Evolutionary conservation across 1,139 yeast genomes (phyloP), one percentile per base, ranked within the genome.

Genomic region (Pichia inconspicua): DNA sequence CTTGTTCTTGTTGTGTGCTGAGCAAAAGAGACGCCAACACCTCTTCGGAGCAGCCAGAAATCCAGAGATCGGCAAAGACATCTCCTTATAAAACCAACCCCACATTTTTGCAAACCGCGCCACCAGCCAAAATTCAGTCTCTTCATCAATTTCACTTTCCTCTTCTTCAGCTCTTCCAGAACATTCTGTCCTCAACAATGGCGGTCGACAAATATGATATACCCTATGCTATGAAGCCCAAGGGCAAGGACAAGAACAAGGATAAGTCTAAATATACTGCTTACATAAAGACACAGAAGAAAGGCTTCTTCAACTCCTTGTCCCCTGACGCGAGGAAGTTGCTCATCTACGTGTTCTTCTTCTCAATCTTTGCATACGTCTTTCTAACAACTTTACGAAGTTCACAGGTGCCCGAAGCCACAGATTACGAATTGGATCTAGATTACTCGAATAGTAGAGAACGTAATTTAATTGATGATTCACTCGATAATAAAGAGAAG

Each of bases 311-410:
- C 30, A 44, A 42, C 28, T 9, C 41, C 6, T 25, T 48, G 19
- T 43, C 52, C 2, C 35, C 51, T 15, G 48, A 50, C 10, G 46
- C 41, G 14, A 50, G 37, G 46, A 52, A 52, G 30, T 25, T 53
- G 14, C 5, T 46, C 3, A 47, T 49, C 4, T 53, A 53, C 30
- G 17, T 52, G 10, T 11, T 42, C 1, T 52, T 45, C 30, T 53
- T 53, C 19, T 11, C 44, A 1, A 41, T 53, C 8, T 52, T 53
- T 39, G 55, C 50, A 5, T 22, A 27, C 11, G 15, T 44, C 10
- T 52, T 53, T 17, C 22, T 50, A 2, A 43, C 44, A 4, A 54
- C 52, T 2, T 39, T 53, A 22, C 32, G 50, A 30, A 40, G 25
- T 9, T 42, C 44, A 1, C 34, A 42, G 25, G 40, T 43, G 7